A percentile compares a stretch with the other conserved stretches of the same genome.
Conservation (phyloP, 768 basidiomycete genomes). For the Kwoniella botswanensis region DNA sequence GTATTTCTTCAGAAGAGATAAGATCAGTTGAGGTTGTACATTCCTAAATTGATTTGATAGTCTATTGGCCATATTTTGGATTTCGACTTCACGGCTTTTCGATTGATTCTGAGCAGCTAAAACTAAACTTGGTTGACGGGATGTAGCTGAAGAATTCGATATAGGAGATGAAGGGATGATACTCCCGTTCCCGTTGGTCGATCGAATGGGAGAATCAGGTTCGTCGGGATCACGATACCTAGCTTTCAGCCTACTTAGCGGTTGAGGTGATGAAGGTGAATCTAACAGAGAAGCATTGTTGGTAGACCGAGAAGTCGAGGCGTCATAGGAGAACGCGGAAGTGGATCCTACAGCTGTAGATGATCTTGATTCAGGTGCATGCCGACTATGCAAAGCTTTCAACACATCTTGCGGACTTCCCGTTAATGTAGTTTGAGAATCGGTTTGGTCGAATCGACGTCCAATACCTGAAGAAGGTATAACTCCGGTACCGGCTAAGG, state of each 20-base stretch:
- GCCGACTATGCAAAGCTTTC: slow-evolving; percentile 24
- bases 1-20: slow-evolving; percentile 6
- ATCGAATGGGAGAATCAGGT: slow-evolving; percentile 32
- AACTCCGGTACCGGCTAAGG: neutral
- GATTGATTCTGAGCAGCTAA: slow-evolving; percentile 28
- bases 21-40: slow-evolving; percentile 11
- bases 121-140: slow-evolving; percentile 31
- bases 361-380: slow-evolving; percentile 16
- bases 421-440: slow-evolving; percentile 6
- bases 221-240: slow-evolving; percentile 40
- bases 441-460: slow-evolving; percentile 7
- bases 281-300: slow-evolving; percentile 13
- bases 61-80: slow-evolving; percentile 5
- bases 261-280: slow-evolving; percentile 36
- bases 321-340: slow-evolving; percentile 21
- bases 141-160: neutral
- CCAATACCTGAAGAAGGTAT: slow-evolving; percentile 31
- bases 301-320: slow-evolving; percentile 15
- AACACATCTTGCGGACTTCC: slow-evolving; percentile 31
- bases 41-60: slow-evolving; percentile 23
- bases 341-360: neutral
- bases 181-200: neutral
- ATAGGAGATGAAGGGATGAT: slow-evolving; percentile 15
- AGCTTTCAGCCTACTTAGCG: slow-evolving; percentile 37
- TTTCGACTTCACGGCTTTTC: slow-evolving; percentile 10